Evolutionary conservation across 1,284 basidiomycete genomes (phyloP), one percentile per base, ranked within the genome.

Genomic region (Rhodotorula sp.): DNA sequence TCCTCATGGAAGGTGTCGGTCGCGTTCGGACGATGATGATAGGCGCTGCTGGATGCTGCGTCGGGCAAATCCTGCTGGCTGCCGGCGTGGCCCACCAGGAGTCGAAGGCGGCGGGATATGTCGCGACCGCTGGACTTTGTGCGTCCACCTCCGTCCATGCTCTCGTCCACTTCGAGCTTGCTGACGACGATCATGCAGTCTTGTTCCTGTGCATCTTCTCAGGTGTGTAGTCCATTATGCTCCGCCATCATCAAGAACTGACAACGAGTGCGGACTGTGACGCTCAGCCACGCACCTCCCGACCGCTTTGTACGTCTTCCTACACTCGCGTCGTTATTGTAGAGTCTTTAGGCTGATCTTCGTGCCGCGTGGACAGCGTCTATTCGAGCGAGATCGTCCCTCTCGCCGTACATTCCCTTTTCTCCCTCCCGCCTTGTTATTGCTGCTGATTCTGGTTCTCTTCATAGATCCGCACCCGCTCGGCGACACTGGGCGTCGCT

Each of bases 51-150:
- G 62, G 73, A 8, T 65, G 72, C 50, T 64, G 59, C 16, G 50
- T 76, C 30, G 73, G 73, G n/a, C 72, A 73, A 63, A 53, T 57
- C 54, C 56, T 75, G 9, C 67, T 76, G 50, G 71, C 68, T 1
- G 73, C 69, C 16, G 73, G 69, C 5, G 65, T 75, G 22, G 65
- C 57, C 0, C 24, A 56, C 37, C 58, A 64, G 40, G 62, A 58
- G 10, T 64, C 65, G 28, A 65, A 66, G 24, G 68, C 69, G 8
- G 73, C 67, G 46, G 65, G 60, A 22, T 47, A 54, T 31, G 65
- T 67, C 51, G 72, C 67, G 26, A 67, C 73, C 4, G 31, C 64
- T 18, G 76, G 76, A 9, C 57, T 76, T 26, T 68, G 46, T 75
- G 67, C 64, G 64, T 75, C 20, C 68, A 10, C 34, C 34, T 34